These are phyloP conservation scores for Huntiella bhutanensis DNA, from an alignment of 2,329 filamentous ascomycete species.

Conservation along the genomic window DNA sequence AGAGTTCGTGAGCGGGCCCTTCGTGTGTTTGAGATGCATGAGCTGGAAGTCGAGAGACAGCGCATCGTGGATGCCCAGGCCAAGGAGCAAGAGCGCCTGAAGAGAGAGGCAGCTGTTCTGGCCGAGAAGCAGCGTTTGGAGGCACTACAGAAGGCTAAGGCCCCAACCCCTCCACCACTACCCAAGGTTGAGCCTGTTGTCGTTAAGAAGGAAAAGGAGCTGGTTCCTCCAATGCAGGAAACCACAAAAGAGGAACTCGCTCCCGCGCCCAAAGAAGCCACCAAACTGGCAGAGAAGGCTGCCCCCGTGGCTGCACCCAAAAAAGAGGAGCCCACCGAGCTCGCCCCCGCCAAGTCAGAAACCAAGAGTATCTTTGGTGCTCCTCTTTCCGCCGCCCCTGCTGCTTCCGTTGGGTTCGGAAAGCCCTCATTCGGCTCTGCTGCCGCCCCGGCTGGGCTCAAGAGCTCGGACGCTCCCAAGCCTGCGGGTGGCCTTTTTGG, in stretches of 20 bases:
- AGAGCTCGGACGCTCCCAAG: background rate
- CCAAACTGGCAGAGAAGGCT: background rate
- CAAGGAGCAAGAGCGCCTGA: slow-evolving; percentile 27
- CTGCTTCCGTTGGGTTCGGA: background rate
- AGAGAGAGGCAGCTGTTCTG: slow-evolving; percentile 25
- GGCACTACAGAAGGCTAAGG: slow-evolving; percentile 26
- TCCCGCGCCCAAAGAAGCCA: slow-evolving; percentile 12
- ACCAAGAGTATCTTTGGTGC: background rate
- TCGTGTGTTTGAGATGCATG: slow-evolving; percentile 28
- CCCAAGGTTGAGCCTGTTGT: slow-evolving; percentile 16
- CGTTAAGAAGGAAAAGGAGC: slow-evolving; percentile 5
- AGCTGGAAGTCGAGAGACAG: slow-evolving; percentile 25
- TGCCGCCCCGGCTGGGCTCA: background rate
- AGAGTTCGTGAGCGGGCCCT: slow-evolving; percentile 36
- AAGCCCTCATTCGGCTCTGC: background rate
- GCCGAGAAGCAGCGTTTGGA: slow-evolving; percentile 29
- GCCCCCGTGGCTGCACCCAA: background rate
- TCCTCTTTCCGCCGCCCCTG: background rate
- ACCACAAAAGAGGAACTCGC: slow-evolving; percentile 5
- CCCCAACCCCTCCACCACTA: slow-evolving; percentile 20
- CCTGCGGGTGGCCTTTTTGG: background rate
- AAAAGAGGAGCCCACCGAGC: background rate
- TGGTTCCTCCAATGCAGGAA: no score
- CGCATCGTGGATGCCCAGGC: slow-evolving; percentile 26
- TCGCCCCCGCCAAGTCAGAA: background rate